Evolutionary conservation across 495 filamentous ascomycete species (phyloP).

Genomic region (Chaetomium fimeti): DNA sequence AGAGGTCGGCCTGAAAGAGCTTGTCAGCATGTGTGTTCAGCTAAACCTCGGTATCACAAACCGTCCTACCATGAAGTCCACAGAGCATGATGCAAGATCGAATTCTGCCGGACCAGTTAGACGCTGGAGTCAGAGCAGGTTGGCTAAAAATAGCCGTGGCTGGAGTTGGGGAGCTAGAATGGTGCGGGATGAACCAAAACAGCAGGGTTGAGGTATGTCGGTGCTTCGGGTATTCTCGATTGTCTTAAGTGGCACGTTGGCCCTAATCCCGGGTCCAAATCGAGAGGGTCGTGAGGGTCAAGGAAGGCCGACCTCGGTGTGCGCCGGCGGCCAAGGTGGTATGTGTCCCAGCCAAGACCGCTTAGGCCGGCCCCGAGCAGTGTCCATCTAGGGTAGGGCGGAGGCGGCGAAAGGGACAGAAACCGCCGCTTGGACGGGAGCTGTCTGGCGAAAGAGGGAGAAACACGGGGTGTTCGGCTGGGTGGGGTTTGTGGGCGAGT

Average conservation of each 20-base stretch:
- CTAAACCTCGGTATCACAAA: not conserved
- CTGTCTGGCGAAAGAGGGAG: too few relatives aligned
- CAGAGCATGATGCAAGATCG: not conserved
- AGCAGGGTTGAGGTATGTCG: constrained; percentile 7
- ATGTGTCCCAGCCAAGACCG: not conserved
- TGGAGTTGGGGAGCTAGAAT: not conserved
- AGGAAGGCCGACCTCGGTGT: not conserved
- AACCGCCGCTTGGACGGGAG: too few relatives aligned
- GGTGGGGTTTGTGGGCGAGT: too few relatives aligned
- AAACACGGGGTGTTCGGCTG: too few relatives aligned
- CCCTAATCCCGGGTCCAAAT: not conserved
- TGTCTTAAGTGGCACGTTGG: not conserved
- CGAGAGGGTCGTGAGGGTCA: too few relatives aligned
- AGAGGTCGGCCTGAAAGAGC: too few relatives aligned
- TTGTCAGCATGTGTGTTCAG: not conserved
- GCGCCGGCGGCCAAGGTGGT: not conserved
- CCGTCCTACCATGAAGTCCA: not conserved
- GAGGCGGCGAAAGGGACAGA: too few relatives aligned
- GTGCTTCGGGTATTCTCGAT: constrained; percentile 13
- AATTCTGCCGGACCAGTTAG: constrained; percentile 21
- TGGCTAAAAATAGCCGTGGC: constrained; percentile 20
- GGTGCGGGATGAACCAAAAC: constrained; percentile 1
- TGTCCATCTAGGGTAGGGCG: not conserved
- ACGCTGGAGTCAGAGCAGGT: not conserved
- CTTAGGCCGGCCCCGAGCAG: not conserved